Evolutionary conservation across 345 rosid genomes (phyloP).

Genomic region (Diplotaxis tenuifolia): DNA sequence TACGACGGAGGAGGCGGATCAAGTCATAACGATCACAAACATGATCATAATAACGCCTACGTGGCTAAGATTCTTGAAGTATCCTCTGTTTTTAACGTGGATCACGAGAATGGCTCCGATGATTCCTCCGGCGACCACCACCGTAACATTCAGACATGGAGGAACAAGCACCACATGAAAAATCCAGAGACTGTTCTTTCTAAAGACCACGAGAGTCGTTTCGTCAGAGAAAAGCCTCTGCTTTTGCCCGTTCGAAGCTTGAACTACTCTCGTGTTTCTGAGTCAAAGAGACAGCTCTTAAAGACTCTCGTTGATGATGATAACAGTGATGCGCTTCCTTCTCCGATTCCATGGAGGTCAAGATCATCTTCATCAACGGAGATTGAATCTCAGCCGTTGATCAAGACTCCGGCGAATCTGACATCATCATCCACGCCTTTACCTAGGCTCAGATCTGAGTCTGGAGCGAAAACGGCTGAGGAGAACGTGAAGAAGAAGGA

Average conservation of each 20-base stretch:
- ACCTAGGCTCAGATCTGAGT: conserved; percentile 40
- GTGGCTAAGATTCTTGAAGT: conserved; percentile 79
- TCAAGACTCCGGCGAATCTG: conserved; percentile 33
- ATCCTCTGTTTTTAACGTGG: conserved; percentile 86
- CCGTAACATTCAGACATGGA: conserved; percentile 71
- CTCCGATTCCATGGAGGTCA: conserved; percentile 96
- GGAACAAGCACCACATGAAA: conserved; percentile 56
- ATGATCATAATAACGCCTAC: conserved; percentile 43
- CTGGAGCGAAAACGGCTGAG: conserved; percentile 45
- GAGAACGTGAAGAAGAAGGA: conserved; percentile 45
- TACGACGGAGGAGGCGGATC: conserved; percentile 44
- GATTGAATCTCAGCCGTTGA: conserved; percentile 28
- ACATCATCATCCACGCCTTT: conserved; percentile 42
- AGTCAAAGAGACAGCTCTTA: conserved; percentile 32
- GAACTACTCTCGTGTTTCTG: conserved; percentile 47
- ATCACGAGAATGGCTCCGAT: conserved; percentile 35
- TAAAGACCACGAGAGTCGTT: conserved; percentile 44
- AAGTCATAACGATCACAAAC: conserved; percentile 21
- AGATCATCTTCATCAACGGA: conserved; percentile 47
- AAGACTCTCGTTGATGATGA: conserved; percentile 44
- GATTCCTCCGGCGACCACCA: conserved; percentile 27
- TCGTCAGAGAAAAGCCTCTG: conserved; percentile 66
- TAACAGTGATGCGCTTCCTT: conserved; percentile 68
- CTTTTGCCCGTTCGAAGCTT: conserved; percentile 86
- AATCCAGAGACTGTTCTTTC: conserved; percentile 56